A percentile compares a stretch with the other conserved stretches of the same genome.
phyloP scores from a whole-genome alignment of 2,329 filamentous ascomycete genomes.

The Fusarium temperatum region DNA sequence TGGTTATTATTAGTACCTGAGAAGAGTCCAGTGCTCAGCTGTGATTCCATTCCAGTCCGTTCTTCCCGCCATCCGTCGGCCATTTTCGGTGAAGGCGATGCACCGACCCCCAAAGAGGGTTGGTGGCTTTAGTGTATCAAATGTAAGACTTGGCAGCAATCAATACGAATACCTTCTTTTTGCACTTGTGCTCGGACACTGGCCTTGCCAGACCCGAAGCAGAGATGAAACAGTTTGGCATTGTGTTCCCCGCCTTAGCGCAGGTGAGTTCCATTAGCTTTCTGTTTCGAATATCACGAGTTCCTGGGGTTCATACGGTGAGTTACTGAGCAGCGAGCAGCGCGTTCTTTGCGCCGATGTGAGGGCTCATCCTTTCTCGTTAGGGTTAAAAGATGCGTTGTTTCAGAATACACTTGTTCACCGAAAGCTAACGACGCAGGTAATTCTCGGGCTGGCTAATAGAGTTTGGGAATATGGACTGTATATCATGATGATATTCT shows the following conservation, averaged over 20 bases:
- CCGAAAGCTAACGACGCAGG: background rate
- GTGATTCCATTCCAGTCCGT: conserved; percentile 30
- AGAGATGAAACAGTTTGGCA: conserved; percentile 40
- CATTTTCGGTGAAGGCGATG: conserved; percentile 41
- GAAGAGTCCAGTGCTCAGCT: conserved; percentile 10
- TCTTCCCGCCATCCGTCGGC: conserved; percentile 28
- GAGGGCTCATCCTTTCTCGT: background rate
- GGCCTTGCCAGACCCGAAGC: conserved; percentile 24
- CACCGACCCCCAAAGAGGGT: conserved; percentile 24
- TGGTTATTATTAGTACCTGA: background rate
- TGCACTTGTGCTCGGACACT: conserved; percentile 33
- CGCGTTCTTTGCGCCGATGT: conserved; percentile 22
- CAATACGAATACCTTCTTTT: conserved; percentile 26
- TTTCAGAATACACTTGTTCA: conserved; percentile 5
- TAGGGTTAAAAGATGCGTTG: background rate
- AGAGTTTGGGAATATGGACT: background rate
- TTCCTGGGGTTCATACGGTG: background rate
- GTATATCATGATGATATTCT: background rate
- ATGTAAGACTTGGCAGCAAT: conserved; percentile 27
- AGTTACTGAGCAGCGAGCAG: background rate
- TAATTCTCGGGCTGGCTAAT: background rate
- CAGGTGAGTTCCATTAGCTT: background rate
- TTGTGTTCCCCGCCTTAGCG: conserved; percentile 30
- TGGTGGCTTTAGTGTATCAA: conserved; percentile 31
- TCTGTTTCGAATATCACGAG: background rate